A percentile compares a stretch with the other conserved stretches of the same genome.
Evolutionary conservation across 2,329 filamentous ascomycete genomes (phyloP).

Genomic region (Aspergillus intermedius): DNA sequence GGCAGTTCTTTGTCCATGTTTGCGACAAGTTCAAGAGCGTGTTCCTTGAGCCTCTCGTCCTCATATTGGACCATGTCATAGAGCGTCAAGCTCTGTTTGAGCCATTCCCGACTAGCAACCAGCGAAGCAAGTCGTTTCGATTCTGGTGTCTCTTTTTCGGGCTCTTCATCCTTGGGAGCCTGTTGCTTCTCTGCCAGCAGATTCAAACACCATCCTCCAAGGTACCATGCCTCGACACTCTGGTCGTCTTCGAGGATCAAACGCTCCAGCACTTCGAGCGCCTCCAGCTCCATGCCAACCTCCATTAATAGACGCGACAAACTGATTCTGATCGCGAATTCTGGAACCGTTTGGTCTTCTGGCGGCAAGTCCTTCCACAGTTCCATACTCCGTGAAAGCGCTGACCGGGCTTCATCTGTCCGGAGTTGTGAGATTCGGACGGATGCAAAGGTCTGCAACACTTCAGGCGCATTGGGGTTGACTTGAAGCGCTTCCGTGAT

Average conservation of each 20-base stretch:
- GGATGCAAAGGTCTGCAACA: constrained; percentile 91
- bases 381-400: constrained; percentile 70
- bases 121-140: constrained; percentile 57
- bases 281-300: constrained; percentile 75
- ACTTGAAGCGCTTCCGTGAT: constrained; percentile 86
- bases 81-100: constrained; percentile 73
- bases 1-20: constrained; percentile 60
- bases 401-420: constrained; percentile 69
- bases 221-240: constrained; percentile 94
- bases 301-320: constrained; percentile 84
- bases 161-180: constrained; percentile 29
- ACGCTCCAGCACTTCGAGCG: constrained; percentile 75
- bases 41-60: constrained; percentile 40
- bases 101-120: constrained; percentile 72
- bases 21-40: constrained; percentile 39
- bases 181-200: constrained; percentile 51
- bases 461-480: constrained; percentile 73
- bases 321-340: constrained; percentile 79
- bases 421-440: constrained; percentile 84
- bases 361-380: constrained; percentile 76
- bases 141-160: constrained; percentile 31
- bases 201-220: constrained; percentile 89
- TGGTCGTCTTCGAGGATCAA: constrained; percentile 83
- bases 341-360: constrained; percentile 65
- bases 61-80: constrained; percentile 73